Evolutionary conservation across 2,329 filamentous ascomycete species (phyloP).

Genomic region (Epichloe amarillans): DNA sequence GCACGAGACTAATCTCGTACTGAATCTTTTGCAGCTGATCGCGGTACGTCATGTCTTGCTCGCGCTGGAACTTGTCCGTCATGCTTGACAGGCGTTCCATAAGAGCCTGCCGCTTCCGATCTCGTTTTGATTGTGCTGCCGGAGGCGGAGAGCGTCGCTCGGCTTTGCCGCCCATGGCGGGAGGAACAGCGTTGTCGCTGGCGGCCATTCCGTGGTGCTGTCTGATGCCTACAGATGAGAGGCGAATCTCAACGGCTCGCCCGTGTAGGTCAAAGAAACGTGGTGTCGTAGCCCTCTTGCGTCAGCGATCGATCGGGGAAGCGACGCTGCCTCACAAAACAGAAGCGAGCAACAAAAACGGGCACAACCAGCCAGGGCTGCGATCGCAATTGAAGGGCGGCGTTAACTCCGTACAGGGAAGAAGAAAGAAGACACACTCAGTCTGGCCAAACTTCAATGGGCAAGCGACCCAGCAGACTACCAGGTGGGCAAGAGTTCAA

Average conservation of each 20-base stretch:
- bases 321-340: neutral
- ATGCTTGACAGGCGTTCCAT: slow-evolving; percentile 67
- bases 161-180: slow-evolving; percentile 19
- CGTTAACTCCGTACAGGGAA: neutral
- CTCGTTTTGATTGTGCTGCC: slow-evolving; percentile 60
- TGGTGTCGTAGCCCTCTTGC: neutral
- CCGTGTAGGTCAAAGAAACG: neutral
- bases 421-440: neutral
- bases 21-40: slow-evolving; percentile 88
- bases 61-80: slow-evolving; percentile 63
- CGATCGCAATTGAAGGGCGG: neutral
- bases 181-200: slow-evolving; percentile 22
- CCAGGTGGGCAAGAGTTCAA: neutral
- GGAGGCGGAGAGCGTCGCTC: slow-evolving; percentile 24
- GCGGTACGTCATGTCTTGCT: slow-evolving; percentile 73
- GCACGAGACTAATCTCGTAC: slow-evolving; percentile 74
- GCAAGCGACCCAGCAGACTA: neutral
- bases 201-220: slow-evolving; percentile 22
- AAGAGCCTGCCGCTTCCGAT: slow-evolving; percentile 76
- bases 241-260: neutral
- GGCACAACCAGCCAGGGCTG: neutral
- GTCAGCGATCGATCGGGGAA: neutral
- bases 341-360: neutral
- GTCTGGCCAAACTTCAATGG: neutral
- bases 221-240: neutral